Evolutionary conservation across 164 flowering plant genomes (phyloP).

Genomic region (Berberis vulgaris): DNA sequence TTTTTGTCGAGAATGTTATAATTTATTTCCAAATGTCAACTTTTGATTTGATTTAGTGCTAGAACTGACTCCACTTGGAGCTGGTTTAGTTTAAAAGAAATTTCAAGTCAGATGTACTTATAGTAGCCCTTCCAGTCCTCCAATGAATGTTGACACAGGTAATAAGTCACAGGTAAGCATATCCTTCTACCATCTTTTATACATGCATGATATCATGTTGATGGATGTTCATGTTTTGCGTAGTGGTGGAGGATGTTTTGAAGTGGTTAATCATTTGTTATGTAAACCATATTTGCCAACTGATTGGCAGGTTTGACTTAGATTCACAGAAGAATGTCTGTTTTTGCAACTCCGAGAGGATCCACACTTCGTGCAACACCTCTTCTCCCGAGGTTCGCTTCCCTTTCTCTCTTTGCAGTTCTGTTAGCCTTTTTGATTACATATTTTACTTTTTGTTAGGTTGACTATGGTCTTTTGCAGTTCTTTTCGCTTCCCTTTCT

Average conservation of each 20-base stretch:
- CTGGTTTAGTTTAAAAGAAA: too few species aligned
- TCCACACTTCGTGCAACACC: background rate
- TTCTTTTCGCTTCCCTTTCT: slow-evolving; percentile 8
- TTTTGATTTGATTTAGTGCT: too few species aligned
- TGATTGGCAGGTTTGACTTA: slow-evolving; percentile 19
- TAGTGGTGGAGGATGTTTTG: background rate
- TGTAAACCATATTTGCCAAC: too few species aligned
- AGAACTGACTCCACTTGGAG: too few species aligned
- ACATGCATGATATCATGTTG: background rate
- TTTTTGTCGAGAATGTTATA: too few species aligned
- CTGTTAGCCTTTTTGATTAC: background rate
- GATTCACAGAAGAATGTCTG: slow-evolving; percentile 14
- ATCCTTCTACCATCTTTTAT: too few species aligned
- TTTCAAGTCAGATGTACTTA: too few species aligned
- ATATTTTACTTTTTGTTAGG: background rate
- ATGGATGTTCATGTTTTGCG: background rate
- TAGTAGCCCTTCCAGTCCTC: too few species aligned
- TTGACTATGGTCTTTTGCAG: background rate
- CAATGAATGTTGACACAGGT: too few species aligned
- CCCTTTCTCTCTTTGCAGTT: background rate
- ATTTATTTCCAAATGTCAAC: too few species aligned
- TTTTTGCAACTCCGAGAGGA: slow-evolving; percentile 13
- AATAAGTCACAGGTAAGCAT: too few species aligned
- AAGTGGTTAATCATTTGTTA: too few species aligned
- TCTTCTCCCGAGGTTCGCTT: slow-evolving; percentile 18